These are phyloP conservation scores for Aspergillus brunneoviolaceus DNA, from an alignment of 2,329 filamentous ascomycete species.

Conservation along the genomic window DNA sequence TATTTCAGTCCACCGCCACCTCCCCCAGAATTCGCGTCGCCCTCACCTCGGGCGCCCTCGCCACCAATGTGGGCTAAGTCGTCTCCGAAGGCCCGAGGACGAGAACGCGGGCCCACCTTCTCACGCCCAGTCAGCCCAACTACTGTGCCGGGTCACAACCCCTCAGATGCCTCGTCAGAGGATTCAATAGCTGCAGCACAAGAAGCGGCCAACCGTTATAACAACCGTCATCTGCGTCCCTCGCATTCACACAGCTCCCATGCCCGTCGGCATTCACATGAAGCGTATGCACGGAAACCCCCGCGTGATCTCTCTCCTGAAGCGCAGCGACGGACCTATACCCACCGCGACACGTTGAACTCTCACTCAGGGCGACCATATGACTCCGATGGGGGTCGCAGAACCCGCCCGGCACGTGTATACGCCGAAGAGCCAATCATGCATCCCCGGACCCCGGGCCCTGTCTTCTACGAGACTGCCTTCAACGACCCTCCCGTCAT, in stretches of 20 bases:
- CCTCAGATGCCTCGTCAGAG: slow-evolving; percentile 33
- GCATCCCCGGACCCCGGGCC: slow-evolving; percentile 9
- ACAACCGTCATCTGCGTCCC: slow-evolving; percentile 11
- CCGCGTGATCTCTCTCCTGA: slow-evolving; percentile 31
- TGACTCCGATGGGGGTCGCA: slow-evolving; percentile 22
- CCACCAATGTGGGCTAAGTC: slow-evolving; percentile 25
- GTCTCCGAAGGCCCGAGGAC: slow-evolving; percentile 21
- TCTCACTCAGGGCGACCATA: slow-evolving; percentile 13
- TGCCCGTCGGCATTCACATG: slow-evolving; percentile 38
- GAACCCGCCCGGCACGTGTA: slow-evolving; percentile 7
- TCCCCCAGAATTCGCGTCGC: slow-evolving; percentile 16
- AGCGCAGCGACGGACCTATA: slow-evolving; percentile 8
- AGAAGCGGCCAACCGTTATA: slow-evolving; percentile 17
- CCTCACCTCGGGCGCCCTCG: slow-evolving; percentile 29
- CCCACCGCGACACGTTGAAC: slow-evolving; percentile 12
- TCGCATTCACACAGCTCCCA: slow-evolving; percentile 22
- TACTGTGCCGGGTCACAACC: slow-evolving; percentile 20
- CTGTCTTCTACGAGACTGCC: slow-evolving; percentile 16
- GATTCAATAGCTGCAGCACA: slow-evolving; percentile 20
- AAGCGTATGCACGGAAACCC: slow-evolving; percentile 34
- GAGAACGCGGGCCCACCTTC: slow-evolving; percentile 21
- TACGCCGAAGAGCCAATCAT: slow-evolving; percentile 18
- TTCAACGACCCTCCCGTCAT: slow-evolving; percentile 17
- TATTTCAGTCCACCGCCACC: slow-evolving; percentile 14
- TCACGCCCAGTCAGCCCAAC: slow-evolving; percentile 22